Evolutionary conservation across 164 flowering plant genomes (phyloP), one percentile per base, ranked within the genome.

Genomic region (Vitis rotundifolia): DNA sequence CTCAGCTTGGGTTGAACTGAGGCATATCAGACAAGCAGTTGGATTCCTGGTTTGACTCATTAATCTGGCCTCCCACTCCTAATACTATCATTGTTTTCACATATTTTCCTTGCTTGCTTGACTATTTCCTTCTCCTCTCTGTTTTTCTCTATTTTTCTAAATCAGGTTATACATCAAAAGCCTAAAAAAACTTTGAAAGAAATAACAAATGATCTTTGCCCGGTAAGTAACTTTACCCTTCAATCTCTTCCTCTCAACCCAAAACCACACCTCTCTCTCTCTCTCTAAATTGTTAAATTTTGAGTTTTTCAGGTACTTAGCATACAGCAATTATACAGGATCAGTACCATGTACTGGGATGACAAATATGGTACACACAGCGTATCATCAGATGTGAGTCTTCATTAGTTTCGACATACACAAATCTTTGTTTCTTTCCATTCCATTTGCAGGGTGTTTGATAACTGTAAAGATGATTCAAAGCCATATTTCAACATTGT

Each of bases 321-420:
- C 85, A 87, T 90, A 63, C 91, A 89, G n/a, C 95, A 90, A 71
- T 59, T 88, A 53, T 88, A 90, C 76, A 84, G 95, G 71, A 87
- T 90, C 72, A 87, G 93, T 68, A 87, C 95, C 11, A 90, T 90
- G 95, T 90, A 87, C 70, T 90, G 92, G 89, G 92, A 90, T 78
- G 95, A 90, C 87, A 90, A 88, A 75, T 90, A 90, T 65, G 95
- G 95, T 53, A 90, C 95, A 48, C 95, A 90, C 71, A 87, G 87
- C 54, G 92, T 90, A 5, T 86, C 91, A 68, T 81, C 91, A 57
- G 93, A 90, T 49, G 95, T 90, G 74, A 83, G 88, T 78, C 19
- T 15, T 15, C 9, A 12, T 12, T 26, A 15, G 10, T 37, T 37
- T 47, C 60, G 11, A 8, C 11, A 47, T 56, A 3, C 15, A 29